Percentiles rank a stretch among this genome's conserved stretches.
Evolutionary conservation across 495 filamentous ascomycete species (phyloP).

Genomic region (Clavariopsis aquatica): DNA sequence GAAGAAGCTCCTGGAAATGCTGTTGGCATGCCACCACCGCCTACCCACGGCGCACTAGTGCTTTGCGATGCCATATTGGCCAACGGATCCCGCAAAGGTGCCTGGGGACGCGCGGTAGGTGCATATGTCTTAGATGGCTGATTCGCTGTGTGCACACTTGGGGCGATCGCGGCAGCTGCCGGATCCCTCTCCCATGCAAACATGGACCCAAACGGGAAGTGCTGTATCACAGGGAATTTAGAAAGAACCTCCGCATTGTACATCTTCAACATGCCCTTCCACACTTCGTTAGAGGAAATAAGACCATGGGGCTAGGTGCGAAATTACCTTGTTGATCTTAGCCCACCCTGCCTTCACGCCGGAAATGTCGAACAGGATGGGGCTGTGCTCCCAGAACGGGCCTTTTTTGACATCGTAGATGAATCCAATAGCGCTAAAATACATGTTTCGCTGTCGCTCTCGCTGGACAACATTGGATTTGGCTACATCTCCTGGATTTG

Average conservation of each 20-base stretch:
- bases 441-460: slow-evolving; percentile 76
- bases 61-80: slow-evolving; percentile 16
- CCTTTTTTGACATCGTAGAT: slow-evolving; percentile 97
- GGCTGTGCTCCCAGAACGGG: slow-evolving; percentile 98
- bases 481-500: slow-evolving; percentile 67
- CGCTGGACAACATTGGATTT: slow-evolving; percentile 66
- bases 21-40: slow-evolving; percentile 20
- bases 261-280: slow-evolving; percentile 72
- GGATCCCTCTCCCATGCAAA: slow-evolving; percentile 82
- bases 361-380: slow-evolving; percentile 91
- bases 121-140: slow-evolving; percentile 50
- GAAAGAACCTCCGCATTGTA: slow-evolving; percentile 69
- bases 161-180: slow-evolving; percentile 51
- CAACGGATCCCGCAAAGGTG: slow-evolving; percentile 22
- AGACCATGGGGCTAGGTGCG: not conserved
- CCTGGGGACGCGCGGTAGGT: slow-evolving; percentile 13
- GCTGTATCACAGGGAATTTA: slow-evolving; percentile 71
- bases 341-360: slow-evolving; percentile 90
- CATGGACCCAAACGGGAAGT: slow-evolving; percentile 74
- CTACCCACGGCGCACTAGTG: slow-evolving; percentile 55
- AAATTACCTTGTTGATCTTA: slow-evolving; percentile 88
- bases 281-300: slow-evolving; percentile 24
- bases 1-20: slow-evolving; percentile 48
- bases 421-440: slow-evolving; percentile 98
- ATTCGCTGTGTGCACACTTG: slow-evolving; percentile 59